Evolutionary conservation across 148 eudicot genomes (phyloP).

Genomic region (Chenopodium berlandieri): DNA sequence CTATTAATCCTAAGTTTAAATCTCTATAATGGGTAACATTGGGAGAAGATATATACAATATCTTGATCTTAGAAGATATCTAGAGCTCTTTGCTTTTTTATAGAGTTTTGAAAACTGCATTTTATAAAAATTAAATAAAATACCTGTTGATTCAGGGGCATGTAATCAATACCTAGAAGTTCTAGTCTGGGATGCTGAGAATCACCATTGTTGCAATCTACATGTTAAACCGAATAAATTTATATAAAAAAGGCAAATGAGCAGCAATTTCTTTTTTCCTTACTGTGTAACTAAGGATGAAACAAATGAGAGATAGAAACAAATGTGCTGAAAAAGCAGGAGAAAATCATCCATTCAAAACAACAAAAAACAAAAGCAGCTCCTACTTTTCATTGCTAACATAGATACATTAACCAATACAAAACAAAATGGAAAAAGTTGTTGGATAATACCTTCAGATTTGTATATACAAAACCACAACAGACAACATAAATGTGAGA

Average conservation of each 20-base stretch:
- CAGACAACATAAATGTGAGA: too few relatives aligned
- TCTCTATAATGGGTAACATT: too few relatives aligned
- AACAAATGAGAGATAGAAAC: background rate
- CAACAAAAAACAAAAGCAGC: background rate
- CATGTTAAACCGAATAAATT: constrained; percentile 3
- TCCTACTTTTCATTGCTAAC: background rate
- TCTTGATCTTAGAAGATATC: too few relatives aligned
- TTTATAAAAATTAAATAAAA: background rate
- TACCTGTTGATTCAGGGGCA: constrained; percentile 60
- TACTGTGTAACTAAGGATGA: background rate
- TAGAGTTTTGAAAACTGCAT: too few relatives aligned
- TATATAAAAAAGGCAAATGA: background rate
- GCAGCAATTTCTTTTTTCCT: background rate
- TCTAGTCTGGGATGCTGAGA: constrained; percentile 63
- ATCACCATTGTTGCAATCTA: constrained; percentile 59
- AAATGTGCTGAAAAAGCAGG: background rate
- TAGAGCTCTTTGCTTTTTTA: too few relatives aligned
- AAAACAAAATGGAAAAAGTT: background rate
- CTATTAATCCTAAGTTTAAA: too few relatives aligned
- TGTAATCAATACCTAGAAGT: constrained; percentile 65
- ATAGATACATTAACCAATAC: background rate
- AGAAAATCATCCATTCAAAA: background rate
- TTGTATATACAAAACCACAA: background rate
- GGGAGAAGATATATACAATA: too few relatives aligned
- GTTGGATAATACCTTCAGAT: background rate